Conservation (phyloP, 1,284 basidiomycete genomes). For the Coniophora puteana region DNA sequence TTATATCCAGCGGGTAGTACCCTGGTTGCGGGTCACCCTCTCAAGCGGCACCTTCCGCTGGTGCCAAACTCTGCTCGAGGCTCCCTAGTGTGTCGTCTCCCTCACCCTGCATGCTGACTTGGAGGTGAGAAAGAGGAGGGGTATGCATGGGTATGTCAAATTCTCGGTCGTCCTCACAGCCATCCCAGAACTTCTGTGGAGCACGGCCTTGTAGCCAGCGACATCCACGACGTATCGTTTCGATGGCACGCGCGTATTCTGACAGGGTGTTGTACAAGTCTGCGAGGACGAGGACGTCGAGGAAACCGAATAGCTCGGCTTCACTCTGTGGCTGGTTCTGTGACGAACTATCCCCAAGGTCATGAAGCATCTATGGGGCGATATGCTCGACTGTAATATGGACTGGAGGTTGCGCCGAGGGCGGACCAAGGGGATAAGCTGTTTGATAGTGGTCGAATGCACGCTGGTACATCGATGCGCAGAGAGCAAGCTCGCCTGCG, state of each 20-base stretch:
- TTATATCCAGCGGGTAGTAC: constrained; percentile 70
- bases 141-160: too few relatives aligned
- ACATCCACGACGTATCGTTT: constrained; percentile 72
- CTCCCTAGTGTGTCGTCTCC: constrained; percentile 37
- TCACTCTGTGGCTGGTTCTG: too few relatives aligned
- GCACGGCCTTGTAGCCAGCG: constrained; percentile 87
- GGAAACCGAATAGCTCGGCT: constrained; percentile 48
- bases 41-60: constrained; percentile 9
- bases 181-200: constrained; percentile 79
- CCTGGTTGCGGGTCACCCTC: constrained; percentile 43
- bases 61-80: constrained; percentile 34
- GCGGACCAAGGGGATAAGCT: constrained; percentile 35
- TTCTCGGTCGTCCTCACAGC: constrained; percentile 84
- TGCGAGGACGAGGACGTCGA: constrained; percentile 75
- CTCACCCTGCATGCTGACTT: too few relatives aligned
- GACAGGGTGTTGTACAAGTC: constrained; percentile 78
- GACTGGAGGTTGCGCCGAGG: constrained; percentile 27
- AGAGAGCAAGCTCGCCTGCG: constrained; percentile 62
- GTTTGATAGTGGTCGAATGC: constrained; percentile 46
- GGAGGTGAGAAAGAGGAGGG: too few relatives aligned
- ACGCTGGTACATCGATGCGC: constrained; percentile 22
- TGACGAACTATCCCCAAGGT: too few relatives aligned
- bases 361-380: too few relatives aligned
- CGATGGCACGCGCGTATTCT: constrained; percentile 67
- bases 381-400: too few relatives aligned